Conservation (phyloP, 352 stramenopile species). For the Blastocystis sp. region DNA sequence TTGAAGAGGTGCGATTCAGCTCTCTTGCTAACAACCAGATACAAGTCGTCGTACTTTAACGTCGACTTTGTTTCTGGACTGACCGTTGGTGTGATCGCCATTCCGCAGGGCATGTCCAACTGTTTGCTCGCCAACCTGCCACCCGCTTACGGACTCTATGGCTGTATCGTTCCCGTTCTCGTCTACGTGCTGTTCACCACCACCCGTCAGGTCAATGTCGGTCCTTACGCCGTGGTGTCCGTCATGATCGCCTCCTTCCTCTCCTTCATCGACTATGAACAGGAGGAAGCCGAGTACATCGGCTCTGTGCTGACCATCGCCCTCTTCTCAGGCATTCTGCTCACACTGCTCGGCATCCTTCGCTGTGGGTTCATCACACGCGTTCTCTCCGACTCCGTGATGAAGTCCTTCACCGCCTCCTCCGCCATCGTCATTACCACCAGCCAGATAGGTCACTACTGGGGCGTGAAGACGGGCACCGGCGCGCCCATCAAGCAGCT, state of each 20-base stretch:
- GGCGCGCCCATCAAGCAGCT: neutral
- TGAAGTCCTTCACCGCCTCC: constrained; percentile 26
- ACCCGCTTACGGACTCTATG: constrained; percentile 31
- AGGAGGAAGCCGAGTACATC: constrained; percentile 11
- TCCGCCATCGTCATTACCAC: constrained; percentile 19
- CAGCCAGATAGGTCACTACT: constrained; percentile 11
- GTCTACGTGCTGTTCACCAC: neutral
- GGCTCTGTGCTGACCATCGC: neutral
- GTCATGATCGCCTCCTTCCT: constrained; percentile 6
- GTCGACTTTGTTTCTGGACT: constrained; percentile 69
- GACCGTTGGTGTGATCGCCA: constrained; percentile 71
- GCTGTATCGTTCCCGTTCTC: constrained; percentile 20
- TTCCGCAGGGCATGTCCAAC: constrained; percentile 69
- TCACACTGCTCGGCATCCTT: constrained; percentile 7
- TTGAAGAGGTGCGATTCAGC: neutral
- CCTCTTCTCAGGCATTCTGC: neutral
- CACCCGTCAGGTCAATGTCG: constrained; percentile 11
- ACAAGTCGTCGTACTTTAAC: constrained; percentile 27
- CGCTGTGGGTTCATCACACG: neutral
- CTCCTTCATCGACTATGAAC: constrained; percentile 15
- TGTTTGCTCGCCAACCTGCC: constrained; percentile 28
- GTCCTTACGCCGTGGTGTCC: constrained; percentile 11
- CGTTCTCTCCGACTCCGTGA: constrained; percentile 23
- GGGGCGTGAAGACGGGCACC: neutral
- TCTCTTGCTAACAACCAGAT: neutral